Base-by-base conservation (phyloP, 164 flowering plant species). In the Piper betle region DNA sequence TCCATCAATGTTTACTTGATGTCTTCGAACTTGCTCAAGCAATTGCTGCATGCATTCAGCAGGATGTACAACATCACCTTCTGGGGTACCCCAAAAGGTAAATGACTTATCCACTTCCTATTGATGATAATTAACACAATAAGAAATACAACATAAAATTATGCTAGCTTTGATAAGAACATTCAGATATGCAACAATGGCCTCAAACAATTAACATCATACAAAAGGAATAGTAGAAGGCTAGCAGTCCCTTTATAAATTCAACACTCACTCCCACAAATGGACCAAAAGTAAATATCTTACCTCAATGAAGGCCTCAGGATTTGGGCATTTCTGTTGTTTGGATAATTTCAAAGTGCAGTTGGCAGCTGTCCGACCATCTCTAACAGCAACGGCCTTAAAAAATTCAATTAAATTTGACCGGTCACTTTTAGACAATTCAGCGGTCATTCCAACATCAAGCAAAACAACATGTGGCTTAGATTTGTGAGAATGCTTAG, bases 11-110 rank as follows among this genome's bases (percentile, higher is more conserved):
- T 88, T 88, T 58, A 86, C 96, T 75, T 72, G 81, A 57, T 88
- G 86, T 11, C 81, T 82, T 61, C 93, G 77, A 48, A 86, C 91
- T 74, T 83, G 71, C 76, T 88, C 96, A 57, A 88, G 87, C 63
- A 88, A 62, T 52, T 86, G 80, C 59, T 88, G 86, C 77, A 88
- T 86, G 80, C 93, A 84, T 39, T 88, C 96, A n/a, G 86, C 88
- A 42, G 93, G 87, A 68, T 84, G 88, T 59, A 84, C 53, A 6
- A 46, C 4, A 63, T 68, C 74, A 38, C 82, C 87, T 69, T 82
- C 82, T 39, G 77, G 64, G 2, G 87, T 69, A 33, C 70, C 73
- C 91, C 91, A 85, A 48, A 75, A 71, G 20, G 39, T 40, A 55
- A 85, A 83, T 17, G 75, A 66, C 33, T 70, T 67, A 38, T 79